A percentile compares a stretch with the other conserved stretches of the same genome.
phyloP scores from a whole-genome alignment of 2,329 filamentous ascomycete species.

The Stachybotrys chartarum region DNA sequence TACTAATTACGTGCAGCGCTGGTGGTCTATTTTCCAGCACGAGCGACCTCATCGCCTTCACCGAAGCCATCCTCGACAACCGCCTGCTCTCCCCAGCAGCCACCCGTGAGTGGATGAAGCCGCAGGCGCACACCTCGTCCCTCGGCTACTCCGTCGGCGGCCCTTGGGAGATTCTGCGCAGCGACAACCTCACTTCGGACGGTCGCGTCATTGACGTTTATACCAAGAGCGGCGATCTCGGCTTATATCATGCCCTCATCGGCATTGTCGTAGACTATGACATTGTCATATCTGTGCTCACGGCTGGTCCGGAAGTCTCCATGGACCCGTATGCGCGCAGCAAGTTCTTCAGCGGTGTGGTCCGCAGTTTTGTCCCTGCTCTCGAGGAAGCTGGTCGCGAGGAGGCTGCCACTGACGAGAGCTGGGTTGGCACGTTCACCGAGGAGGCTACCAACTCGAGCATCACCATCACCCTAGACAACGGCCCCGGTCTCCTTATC shows the following conservation, averaged over 20 bases:
- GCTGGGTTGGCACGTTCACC: conserved; percentile 28
- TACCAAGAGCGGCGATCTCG: conserved; percentile 36
- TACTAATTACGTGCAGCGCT: conserved; percentile 13
- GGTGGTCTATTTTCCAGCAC: conserved; percentile 34
- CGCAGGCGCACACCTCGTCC: conserved; percentile 26
- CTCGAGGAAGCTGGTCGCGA: conserved; percentile 33
- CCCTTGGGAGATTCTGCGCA: conserved; percentile 40
- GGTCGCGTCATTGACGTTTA: conserved; percentile 37
- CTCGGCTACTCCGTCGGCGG: conserved; percentile 30
- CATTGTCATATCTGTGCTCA: conserved; percentile 31
- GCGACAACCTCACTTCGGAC: conserved; percentile 25
- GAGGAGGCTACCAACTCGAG: conserved; percentile 31
- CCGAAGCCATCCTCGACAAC: conserved; percentile 32
- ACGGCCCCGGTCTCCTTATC: conserved; percentile 30
- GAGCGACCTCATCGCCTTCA: conserved; percentile 32
- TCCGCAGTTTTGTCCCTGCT: conserved; percentile 29
- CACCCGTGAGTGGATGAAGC: conserved; percentile 40
- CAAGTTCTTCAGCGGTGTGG: conserved; percentile 18
- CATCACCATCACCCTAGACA: conserved; percentile 28
- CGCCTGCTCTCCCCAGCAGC: conserved; percentile 29
- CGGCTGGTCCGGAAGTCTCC: conserved; percentile 21
- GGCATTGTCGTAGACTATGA: conserved; percentile 39
- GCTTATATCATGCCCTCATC: conserved; percentile 30
- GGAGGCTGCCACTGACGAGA: conserved; percentile 16
- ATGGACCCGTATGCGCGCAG: conserved; percentile 7